These are phyloP conservation scores for Hibiscus trionum DNA, from an alignment of 345 rosid species.

Conservation along the genomic window DNA sequence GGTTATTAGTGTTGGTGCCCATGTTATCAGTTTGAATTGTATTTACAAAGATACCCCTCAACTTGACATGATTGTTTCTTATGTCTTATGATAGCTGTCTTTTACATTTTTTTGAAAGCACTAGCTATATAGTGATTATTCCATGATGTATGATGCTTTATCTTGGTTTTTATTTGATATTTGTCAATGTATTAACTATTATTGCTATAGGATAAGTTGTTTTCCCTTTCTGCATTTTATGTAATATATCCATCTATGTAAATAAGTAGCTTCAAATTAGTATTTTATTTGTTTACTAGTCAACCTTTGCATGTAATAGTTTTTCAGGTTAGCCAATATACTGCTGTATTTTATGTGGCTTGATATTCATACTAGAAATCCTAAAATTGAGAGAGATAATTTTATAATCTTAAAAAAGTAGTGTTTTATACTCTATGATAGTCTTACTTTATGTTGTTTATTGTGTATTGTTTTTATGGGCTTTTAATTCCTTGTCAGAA, in stretches of 20 bases:
- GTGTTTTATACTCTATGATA: too few relatives aligned
- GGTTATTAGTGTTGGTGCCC: not conserved
- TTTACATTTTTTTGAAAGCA: not conserved
- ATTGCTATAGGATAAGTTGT: not conserved
- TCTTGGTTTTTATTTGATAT: not conserved
- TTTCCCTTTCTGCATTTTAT: not conserved
- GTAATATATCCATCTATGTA: not conserved
- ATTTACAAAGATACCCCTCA: not conserved
- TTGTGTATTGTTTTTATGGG: not conserved
- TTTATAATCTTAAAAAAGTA: too few relatives aligned
- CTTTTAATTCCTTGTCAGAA: constrained; percentile 36
- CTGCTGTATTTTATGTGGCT: too few relatives aligned
- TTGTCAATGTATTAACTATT: not conserved
- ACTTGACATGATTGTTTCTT: not conserved
- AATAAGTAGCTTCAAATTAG: not conserved
- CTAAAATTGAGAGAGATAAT: too few relatives aligned
- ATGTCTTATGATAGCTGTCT: not conserved
- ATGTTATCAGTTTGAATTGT: not conserved
- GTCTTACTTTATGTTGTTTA: not conserved
- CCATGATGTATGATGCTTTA: not conserved
- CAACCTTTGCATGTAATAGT: too few relatives aligned
- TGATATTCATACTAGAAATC: too few relatives aligned
- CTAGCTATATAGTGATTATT: not conserved
- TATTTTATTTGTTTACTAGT: not conserved
- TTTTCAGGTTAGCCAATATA: too few relatives aligned